These are phyloP conservation scores for Basipetospora chlamydospora DNA, from an alignment of 2,329 filamentous ascomycete species.

Conservation along the genomic window DNA sequence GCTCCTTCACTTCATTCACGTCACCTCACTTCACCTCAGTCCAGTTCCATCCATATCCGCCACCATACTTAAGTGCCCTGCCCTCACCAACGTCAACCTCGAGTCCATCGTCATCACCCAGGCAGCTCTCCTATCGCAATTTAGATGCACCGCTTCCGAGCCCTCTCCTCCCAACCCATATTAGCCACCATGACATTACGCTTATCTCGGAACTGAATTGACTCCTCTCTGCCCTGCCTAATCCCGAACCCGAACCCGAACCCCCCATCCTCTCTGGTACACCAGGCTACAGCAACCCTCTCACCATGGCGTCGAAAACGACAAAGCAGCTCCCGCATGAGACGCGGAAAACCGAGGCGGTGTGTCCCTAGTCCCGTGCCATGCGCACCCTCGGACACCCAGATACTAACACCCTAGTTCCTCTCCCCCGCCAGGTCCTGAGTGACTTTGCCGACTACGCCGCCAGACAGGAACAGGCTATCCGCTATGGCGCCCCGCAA, in stretches of 20 bases:
- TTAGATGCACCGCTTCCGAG: slow-evolving; percentile 5
- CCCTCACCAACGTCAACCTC: neutral
- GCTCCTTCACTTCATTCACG: no score
- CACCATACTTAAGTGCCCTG: no score
- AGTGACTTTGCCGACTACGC: slow-evolving; percentile 98
- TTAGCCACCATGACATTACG: slow-evolving; percentile 6
- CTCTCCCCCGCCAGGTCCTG: slow-evolving; percentile 40
- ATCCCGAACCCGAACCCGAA: neutral
- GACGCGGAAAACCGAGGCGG: slow-evolving; percentile 73
- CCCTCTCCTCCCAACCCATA: neutral
- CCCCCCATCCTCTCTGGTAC: neutral
- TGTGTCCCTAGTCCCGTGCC: slow-evolving; percentile 24
- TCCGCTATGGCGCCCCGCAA: slow-evolving; percentile 32
- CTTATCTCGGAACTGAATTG: slow-evolving; percentile 2
- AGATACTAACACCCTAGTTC: neutral
- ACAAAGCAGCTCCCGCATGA: slow-evolving; percentile 58
- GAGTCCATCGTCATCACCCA: neutral
- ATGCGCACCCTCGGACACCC: neutral
- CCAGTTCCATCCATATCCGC: no score
- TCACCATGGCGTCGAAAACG: slow-evolving; percentile 38
- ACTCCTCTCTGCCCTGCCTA: neutral
- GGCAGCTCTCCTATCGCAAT: neutral
- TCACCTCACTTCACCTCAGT: no score
- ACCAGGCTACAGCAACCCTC: slow-evolving; percentile 4
- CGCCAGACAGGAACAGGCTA: slow-evolving; percentile 68